Evolutionary conservation across 2,329 filamentous ascomycete genomes (phyloP).

Genomic region (Stagonosporopsis cucurbitacearum): DNA sequence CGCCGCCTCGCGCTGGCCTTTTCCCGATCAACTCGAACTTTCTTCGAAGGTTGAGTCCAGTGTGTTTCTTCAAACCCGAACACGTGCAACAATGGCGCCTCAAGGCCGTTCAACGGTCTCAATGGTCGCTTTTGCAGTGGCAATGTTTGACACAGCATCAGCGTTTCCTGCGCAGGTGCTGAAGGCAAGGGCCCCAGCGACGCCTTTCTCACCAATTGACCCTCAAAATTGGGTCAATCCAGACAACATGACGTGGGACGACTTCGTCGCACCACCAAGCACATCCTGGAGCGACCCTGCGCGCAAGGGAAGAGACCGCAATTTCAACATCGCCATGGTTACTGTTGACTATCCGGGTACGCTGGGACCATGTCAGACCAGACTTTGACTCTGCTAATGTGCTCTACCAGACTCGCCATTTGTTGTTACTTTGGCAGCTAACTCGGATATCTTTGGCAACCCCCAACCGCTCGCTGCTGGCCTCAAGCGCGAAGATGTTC

Average conservation of each 20-base stretch:
- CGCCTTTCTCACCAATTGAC: constrained; percentile 60
- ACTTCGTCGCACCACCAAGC: constrained; percentile 56
- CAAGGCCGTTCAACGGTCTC: constrained; percentile 14
- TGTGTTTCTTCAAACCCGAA: neutral
- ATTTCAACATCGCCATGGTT: constrained; percentile 64
- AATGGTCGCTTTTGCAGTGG: constrained; percentile 24
- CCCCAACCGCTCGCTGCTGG: constrained; percentile 54
- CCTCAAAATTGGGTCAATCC: constrained; percentile 61
- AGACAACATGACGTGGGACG: constrained; percentile 58
- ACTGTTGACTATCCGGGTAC: constrained; percentile 56
- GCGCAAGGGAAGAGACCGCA: constrained; percentile 55
- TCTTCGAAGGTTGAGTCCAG: constrained; percentile 4
- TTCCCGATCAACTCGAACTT: neutral
- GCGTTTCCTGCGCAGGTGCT: constrained; percentile 28
- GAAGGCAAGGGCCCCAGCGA: constrained; percentile 25
- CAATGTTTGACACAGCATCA: constrained; percentile 25
- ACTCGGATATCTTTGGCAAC: constrained; percentile 60
- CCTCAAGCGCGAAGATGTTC: constrained; percentile 55
- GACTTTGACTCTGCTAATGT: neutral
- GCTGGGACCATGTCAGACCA: neutral
- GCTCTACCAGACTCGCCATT: constrained; percentile 52
- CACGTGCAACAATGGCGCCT: constrained; percentile 2
- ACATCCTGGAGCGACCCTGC: constrained; percentile 58
- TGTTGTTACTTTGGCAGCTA: constrained; percentile 54
- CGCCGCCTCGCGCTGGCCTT: neutral